phyloP scores from a whole-genome alignment of 2,329 filamentous ascomycete genomes.

The Aspergillus hiratsukae region DNA sequence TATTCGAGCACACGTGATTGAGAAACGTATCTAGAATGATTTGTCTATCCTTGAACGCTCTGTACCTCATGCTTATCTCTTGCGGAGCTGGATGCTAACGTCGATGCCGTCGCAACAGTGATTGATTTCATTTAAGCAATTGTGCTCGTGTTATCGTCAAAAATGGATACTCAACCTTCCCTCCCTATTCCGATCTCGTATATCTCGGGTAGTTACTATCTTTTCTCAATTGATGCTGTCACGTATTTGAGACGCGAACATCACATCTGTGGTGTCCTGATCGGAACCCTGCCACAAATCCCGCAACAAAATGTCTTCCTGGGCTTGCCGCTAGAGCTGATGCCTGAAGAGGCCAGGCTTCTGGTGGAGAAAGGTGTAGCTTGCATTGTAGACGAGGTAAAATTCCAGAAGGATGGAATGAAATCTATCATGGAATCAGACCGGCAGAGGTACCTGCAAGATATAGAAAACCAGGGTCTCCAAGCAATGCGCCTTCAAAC shows the following conservation, averaged over 20 bases:
- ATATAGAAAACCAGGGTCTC: conserved; percentile 52
- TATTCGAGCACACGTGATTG: conserved; percentile 36
- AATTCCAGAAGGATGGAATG: conserved; percentile 64
- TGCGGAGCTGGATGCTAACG: conserved; percentile 21
- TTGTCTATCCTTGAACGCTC: conserved; percentile 11
- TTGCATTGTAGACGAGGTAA: conserved; percentile 74
- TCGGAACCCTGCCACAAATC: conserved; percentile 83
- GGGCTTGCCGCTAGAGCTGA: conserved; percentile 80
- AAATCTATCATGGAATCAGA: conserved; percentile 54
- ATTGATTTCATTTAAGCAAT: conserved; percentile 1
- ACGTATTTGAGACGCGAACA: conserved; percentile 72
- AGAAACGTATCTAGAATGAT: conserved; percentile 42
- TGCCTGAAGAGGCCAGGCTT: conserved; percentile 81
- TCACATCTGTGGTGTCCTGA: conserved; percentile 79
- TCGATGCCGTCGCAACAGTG: conserved; percentile 12
- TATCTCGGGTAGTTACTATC: conserved; percentile 74
- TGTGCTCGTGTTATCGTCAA: conserved; percentile 4
- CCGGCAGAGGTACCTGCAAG: conserved; percentile 57
- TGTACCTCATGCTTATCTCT: conserved; percentile 2
- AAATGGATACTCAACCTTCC: conserved; percentile 34
- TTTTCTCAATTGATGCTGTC: conserved; percentile 82
- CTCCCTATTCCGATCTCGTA: conserved; percentile 73
- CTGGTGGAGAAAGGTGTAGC: conserved; percentile 73
- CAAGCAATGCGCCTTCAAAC: conserved; percentile 45
- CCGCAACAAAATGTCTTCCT: conserved; percentile 94